These are phyloP conservation scores for Somion occarium DNA, from an alignment of 1,284 basidiomycete genomes.

Conservation along the genomic window DNA sequence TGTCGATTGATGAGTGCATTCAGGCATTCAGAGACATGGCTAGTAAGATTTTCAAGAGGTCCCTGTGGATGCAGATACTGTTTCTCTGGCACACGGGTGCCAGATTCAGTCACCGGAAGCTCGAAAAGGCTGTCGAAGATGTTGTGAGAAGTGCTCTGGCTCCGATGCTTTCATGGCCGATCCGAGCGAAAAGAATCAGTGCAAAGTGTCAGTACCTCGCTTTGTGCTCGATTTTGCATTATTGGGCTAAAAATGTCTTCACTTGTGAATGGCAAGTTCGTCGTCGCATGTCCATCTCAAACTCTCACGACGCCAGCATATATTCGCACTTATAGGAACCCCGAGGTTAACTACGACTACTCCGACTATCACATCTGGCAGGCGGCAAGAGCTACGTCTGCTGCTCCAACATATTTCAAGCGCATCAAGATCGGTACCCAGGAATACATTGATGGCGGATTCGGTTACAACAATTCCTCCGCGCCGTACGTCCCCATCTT, in stretches of 20 bases:
- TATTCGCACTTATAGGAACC: not conserved
- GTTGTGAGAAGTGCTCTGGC: not conserved
- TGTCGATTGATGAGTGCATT: conserved; percentile 1
- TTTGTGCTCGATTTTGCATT: not conserved
- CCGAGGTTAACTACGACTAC: not conserved
- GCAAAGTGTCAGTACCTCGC: not conserved
- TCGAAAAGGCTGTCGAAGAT: conserved; percentile 4
- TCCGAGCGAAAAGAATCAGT: not conserved
- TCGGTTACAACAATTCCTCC: not conserved
- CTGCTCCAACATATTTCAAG: conserved; percentile 3
- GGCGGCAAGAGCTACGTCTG: conserved; percentile 1
- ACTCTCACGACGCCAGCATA: not conserved
- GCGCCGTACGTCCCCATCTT: not conserved
- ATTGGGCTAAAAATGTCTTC: too few species aligned
- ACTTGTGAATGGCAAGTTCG: too few species aligned
- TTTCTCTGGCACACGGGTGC: not conserved
- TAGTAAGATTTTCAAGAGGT: not conserved
- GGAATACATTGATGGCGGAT: conserved; percentile 1
- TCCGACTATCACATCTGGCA: not conserved
- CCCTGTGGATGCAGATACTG: not conserved
- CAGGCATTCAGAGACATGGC: not conserved
- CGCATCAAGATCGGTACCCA: not conserved
- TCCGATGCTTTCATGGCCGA: not conserved
- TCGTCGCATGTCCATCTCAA: too few species aligned
- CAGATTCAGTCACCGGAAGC: not conserved